Base-by-base conservation (phyloP, 176 grass and related monocot species). In the Dactylis glomerata region DNA sequence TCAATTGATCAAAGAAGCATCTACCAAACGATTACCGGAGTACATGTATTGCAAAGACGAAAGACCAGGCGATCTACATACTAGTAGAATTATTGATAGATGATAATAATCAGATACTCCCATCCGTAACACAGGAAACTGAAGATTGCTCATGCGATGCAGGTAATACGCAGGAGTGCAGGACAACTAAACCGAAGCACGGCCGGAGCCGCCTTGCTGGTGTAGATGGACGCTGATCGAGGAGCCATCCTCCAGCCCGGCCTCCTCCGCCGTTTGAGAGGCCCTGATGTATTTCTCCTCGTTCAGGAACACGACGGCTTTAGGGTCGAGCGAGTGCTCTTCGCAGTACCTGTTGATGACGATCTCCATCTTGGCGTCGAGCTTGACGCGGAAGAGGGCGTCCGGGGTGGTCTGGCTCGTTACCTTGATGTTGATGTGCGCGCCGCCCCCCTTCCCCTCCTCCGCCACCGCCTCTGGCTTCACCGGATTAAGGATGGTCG, bases 191-290 rank as follows among this genome's bases (percentile, higher is more conserved):
- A 26, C 23, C 20, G 20, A 31, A 31, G 37, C 1, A 58, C 20
- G 51, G 8, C 31, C 57, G n/a, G 46, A 47, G 20, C 70, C 58
- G 46, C 67, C 84, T 0, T 7, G 6, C 67, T 17, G 2, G 0
- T 1, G 0, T 15, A 86, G 36, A 7, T 38, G 3, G 24, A 82
- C 19, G 20, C 3, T 0, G 59, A 82, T 87, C 10, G 2, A 17
- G 59, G 66, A 61, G 13, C 71, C 85, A 38, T 87, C 86, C 10
- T 76, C 1, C 36, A 87, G 23, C 37, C 79, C 49, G 36, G 34
- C 62, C 5, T 82, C 49, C 22, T 82, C 49, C 14, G 22, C 36
- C 33, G 79, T 68, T 17, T 77, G 72, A 0, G 0, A 0, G 5
- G 14, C 3, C 27, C 6, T 5, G 50, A 82, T 47, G 38, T 7